These are phyloP conservation scores for Aspergillus hancockii DNA, from an alignment of 495 filamentous ascomycete species.

Conservation along the genomic window DNA sequence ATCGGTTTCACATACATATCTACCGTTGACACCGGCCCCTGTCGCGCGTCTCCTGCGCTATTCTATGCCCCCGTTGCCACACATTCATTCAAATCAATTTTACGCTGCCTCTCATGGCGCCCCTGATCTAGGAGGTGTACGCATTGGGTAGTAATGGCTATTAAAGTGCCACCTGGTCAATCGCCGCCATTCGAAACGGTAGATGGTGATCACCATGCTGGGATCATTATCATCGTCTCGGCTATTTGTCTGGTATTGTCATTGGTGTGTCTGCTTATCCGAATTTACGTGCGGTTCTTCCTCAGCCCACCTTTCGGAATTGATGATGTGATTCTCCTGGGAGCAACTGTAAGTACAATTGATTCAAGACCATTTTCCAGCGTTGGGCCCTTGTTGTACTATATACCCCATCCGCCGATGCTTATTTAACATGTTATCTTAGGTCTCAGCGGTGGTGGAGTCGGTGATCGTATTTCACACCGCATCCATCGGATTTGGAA, in stretches of 20 bases:
- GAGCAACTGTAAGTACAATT: constrained; percentile 22
- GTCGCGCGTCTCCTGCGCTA: neutral
- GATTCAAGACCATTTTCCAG: neutral
- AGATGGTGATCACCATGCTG: constrained; percentile 29
- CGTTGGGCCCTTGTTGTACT: neutral
- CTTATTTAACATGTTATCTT: neutral
- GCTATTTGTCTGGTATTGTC: constrained; percentile 42
- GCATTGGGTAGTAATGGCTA: neutral
- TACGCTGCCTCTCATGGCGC: neutral
- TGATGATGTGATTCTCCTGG: constrained; percentile 28
- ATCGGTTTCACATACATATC: neutral
- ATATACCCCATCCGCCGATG: neutral
- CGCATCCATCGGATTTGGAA: constrained; percentile 30
- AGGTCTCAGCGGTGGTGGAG: constrained; percentile 25
- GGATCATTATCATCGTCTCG: constrained; percentile 39
- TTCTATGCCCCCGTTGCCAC: neutral
- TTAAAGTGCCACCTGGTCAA: constrained; percentile 17
- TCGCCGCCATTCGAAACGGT: constrained; percentile 24
- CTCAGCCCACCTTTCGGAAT: constrained; percentile 21
- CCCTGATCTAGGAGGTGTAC: neutral
- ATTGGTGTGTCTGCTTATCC: constrained; percentile 33
- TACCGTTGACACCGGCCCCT: neutral
- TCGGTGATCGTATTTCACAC: constrained; percentile 24
- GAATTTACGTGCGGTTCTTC: constrained; percentile 29
- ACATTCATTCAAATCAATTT: neutral